These are phyloP conservation scores for Yamadazyma atmosphaerica DNA, from an alignment of 1,139 yeast genomes.

Conservation along the genomic window DNA sequence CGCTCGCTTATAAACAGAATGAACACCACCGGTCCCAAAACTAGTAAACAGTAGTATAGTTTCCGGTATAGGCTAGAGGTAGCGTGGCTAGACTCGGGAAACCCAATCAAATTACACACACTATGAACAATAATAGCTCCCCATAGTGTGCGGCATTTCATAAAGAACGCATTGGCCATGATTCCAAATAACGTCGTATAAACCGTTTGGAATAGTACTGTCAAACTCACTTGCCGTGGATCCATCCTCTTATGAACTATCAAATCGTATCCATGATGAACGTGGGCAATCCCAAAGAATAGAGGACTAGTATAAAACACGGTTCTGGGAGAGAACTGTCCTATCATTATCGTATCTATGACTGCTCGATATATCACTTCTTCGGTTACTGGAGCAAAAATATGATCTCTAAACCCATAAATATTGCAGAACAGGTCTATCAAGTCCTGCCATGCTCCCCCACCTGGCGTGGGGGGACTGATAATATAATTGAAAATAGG, in stretches of 20 bases:
- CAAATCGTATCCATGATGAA: slow-evolving; percentile 76
- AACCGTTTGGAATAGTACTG: slow-evolving; percentile 50
- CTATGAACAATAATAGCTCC: slow-evolving; percentile 64
- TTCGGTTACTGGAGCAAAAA: slow-evolving; percentile 87
- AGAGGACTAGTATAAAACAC: slow-evolving; percentile 55
- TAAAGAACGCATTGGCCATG: slow-evolving; percentile 63
- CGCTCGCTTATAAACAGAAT: slow-evolving; percentile 1
- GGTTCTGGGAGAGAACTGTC: slow-evolving; percentile 19
- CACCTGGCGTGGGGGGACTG: slow-evolving; percentile 5
- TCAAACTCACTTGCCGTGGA: slow-evolving; percentile 6
- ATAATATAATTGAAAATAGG: slow-evolving; percentile 52
- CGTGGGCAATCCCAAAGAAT: slow-evolving; percentile 87
- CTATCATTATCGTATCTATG: slow-evolving; percentile 42
- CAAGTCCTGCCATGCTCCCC: slow-evolving; percentile 21
- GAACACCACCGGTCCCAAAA: slow-evolving; percentile 7
- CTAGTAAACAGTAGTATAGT: no score
- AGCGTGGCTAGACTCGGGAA: no score
- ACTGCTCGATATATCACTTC: slow-evolving; percentile 78
- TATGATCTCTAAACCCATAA: slow-evolving; percentile 60
- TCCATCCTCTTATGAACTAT: slow-evolving; percentile 5
- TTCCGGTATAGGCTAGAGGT: no score
- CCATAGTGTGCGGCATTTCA: slow-evolving; percentile 56
- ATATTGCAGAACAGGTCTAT: slow-evolving; percentile 30
- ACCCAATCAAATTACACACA: slow-evolving; percentile 77
- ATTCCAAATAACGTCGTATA: slow-evolving; percentile 85